Evolutionary conservation across 1,139 yeast genomes (phyloP), one percentile per base, ranked within the genome.

Genomic region (Yamadazyma buinensis): DNA sequence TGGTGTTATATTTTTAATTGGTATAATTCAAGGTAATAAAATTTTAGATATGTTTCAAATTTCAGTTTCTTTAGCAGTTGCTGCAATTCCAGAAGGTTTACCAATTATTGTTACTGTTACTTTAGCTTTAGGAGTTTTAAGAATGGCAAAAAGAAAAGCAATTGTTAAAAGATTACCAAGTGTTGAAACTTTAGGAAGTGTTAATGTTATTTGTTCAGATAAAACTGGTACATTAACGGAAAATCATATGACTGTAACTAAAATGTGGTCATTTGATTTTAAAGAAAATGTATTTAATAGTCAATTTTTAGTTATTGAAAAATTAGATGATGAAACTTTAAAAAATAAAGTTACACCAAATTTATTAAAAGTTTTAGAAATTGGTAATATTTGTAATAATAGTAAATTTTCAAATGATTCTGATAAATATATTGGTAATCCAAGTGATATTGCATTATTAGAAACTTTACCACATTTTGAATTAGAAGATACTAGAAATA

Each of bases 1-100:
- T 60, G 95, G 95, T 29, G 56, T 84, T 18, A 92, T 92, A 52
- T 88, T 95, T 51, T 52, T 90, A 21, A 71, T 90, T 48, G 98
- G 97, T 38, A 72, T 92, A 15, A 37, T 85, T 33, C 95, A 90
- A 64, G 97, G 97, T 33, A 82, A 95, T 43, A 74, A 85, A 8
- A 87, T 96, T 95, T 70, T 92, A 40, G 97, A 90, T 44, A 92
- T 92, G 96, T 90, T 92, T 61, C 96, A 92, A 55, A 88, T 92
- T 41, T 86, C 96, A 2, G 97, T 92, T 9, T 87, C 96, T 3
- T 70, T 92, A 43, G 97, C 97, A 1, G 97, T 92, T 11, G 98
- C 98, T 32, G 97, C 97, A 2, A 90, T 92, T 47, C 98, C 98
- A 4, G 98, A 92, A 61, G 97, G 97, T 37, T 72, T 92, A 45